A percentile compares a stretch with the other conserved stretches of the same genome.
phyloP scores from a whole-genome alignment of 2,329 filamentous ascomycete species.

The Monosporascus sp. region DNA sequence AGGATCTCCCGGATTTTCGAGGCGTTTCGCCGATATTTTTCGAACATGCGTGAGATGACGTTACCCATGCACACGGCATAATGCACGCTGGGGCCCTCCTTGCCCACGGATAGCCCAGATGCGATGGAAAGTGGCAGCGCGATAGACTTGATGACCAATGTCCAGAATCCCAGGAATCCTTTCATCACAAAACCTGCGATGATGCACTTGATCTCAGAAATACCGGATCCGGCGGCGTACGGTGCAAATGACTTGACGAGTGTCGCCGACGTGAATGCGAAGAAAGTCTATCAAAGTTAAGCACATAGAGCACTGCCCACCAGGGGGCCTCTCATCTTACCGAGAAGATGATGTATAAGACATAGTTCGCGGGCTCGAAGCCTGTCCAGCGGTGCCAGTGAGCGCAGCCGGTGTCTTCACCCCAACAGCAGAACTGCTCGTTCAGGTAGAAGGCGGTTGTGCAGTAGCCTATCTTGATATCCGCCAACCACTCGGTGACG shows the following conservation, averaged over 20 bases:
- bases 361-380: constrained; percentile 72
- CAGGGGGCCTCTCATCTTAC: constrained; percentile 36
- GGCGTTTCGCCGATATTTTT: constrained; percentile 86
- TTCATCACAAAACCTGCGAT: constrained; percentile 99
- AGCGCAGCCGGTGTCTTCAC: constrained; percentile 79
- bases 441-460: constrained; percentile 95
- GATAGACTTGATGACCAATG: constrained; percentile 88
- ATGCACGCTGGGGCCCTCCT: constrained; percentile 97
- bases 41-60: constrained; percentile 87
- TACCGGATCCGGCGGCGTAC: constrained; percentile 93
- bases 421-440: constrained; percentile 97
- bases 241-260: constrained; percentile 90
- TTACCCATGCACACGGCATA: constrained; percentile 97
- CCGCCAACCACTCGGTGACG: constrained; percentile 91
- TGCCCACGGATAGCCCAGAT: constrained; percentile 89
- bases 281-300: constrained; percentile 50
- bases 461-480: constrained; percentile 95
- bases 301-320: constrained; percentile 4
- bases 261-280: constrained; percentile 75
- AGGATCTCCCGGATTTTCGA: constrained; percentile 93
- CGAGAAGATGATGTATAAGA: constrained; percentile 82
- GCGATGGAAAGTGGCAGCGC: constrained; percentile 87
- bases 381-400: constrained; percentile 89
- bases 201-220: constrained; percentile 98
- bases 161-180: constrained; percentile 88